phyloP scores from a whole-genome alignment of 2,329 filamentous ascomycete genomes.

The Lasiodiplodia hormozganensis region DNA sequence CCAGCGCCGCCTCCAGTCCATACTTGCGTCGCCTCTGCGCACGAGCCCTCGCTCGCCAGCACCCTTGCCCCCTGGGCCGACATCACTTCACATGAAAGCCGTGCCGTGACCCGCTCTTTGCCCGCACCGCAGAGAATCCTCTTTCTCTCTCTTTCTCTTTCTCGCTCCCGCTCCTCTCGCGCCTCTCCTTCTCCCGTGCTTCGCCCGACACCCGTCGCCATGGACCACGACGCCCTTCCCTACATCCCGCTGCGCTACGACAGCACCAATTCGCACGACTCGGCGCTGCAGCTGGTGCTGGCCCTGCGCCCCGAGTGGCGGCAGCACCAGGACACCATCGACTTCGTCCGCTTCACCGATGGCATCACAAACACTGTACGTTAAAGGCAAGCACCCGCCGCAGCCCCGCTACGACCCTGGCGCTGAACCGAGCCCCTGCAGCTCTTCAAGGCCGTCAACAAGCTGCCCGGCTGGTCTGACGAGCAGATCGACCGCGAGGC shows the following conservation, averaged over 20 bases:
- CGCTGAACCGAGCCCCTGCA: conserved; percentile 41
- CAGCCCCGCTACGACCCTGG: conserved; percentile 6
- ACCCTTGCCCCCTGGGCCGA: conserved; percentile 22
- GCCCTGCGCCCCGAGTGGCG: conserved; percentile 86
- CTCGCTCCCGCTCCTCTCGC: not conserved
- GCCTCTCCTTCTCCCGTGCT: not conserved
- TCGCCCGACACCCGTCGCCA: not conserved
- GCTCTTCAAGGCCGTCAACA: conserved; percentile 78
- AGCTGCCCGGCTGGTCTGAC: conserved; percentile 71
- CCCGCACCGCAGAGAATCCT: not conserved
- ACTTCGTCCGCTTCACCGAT: conserved; percentile 92
- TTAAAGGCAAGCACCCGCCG: conserved; percentile 35
- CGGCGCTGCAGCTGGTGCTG: conserved; percentile 79
- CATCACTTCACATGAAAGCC: conserved; percentile 30
- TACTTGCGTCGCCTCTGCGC: not conserved
- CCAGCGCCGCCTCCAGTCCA: not conserved
- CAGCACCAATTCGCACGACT: conserved; percentile 75
- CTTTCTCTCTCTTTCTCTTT: not conserved
- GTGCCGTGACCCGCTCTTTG: conserved; percentile 22
- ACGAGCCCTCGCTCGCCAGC: conserved; percentile 7
- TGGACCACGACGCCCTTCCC: conserved; percentile 38
- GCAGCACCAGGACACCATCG: conserved; percentile 72
- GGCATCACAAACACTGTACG: conserved; percentile 93
- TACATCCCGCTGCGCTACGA: conserved; percentile 81
- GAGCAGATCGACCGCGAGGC: conserved; percentile 84